A percentile compares a stretch with the other conserved stretches of the same genome.
Evolutionary conservation across 169 alveolate genomes (phyloP).

Genomic region (Amoebophrya sp.): DNA sequence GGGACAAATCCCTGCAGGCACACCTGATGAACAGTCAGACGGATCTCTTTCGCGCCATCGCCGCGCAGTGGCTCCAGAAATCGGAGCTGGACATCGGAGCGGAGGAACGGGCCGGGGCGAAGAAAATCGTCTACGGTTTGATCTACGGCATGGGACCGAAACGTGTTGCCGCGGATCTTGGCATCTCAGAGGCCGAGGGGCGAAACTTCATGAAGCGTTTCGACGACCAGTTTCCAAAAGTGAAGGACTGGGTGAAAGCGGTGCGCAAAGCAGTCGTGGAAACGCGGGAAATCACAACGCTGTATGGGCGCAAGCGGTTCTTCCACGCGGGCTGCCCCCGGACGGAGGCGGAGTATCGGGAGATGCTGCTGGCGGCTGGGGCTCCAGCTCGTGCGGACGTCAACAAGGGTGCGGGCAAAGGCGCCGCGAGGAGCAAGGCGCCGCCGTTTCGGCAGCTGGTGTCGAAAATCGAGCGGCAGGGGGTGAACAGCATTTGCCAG

Average conservation of each 20-base stretch:
- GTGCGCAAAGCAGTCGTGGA: neutral
- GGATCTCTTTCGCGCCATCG: neutral
- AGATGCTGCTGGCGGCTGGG: too few relatives aligned
- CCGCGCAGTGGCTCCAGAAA: neutral
- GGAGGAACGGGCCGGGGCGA: neutral
- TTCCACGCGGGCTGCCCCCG: too few relatives aligned
- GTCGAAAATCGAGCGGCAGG: neutral
- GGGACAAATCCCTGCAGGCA: neutral
- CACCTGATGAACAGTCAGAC: neutral
- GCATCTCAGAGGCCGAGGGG: neutral
- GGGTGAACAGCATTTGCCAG: conserved; percentile 10
- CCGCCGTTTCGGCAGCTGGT: neutral
- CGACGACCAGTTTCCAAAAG: neutral
- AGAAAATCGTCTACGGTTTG: neutral
- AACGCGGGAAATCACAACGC: neutral
- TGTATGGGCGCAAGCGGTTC: neutral
- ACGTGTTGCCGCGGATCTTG: neutral
- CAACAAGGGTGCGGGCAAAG: too few relatives aligned
- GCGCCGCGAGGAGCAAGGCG: too few relatives aligned
- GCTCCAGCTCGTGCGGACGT: too few relatives aligned
- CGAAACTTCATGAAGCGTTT: neutral
- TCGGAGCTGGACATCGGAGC: neutral
- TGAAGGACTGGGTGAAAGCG: neutral
- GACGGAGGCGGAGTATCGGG: too few relatives aligned
- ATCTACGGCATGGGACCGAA: conserved; percentile 10